Evolutionary conservation across 129 eudicot species (phyloP).

Genomic region (Glebionis coronaria): DNA sequence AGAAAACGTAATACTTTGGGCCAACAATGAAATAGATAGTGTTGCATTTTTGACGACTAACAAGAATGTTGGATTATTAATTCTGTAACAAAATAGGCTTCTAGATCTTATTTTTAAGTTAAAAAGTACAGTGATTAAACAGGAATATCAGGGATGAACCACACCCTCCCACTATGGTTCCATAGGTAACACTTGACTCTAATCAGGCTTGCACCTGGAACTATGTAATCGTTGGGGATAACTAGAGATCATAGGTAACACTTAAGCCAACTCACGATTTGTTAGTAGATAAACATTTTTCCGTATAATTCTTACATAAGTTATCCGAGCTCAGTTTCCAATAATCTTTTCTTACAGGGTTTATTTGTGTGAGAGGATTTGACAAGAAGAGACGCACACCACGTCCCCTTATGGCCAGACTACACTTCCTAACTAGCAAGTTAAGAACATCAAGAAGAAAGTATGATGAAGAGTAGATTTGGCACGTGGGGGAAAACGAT

Average conservation of each 20-base stretch:
- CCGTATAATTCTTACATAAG: too few relatives aligned
- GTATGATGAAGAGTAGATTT: constrained; percentile 24
- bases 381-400: constrained; percentile 66
- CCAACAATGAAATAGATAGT: background rate
- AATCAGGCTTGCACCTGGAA: too few relatives aligned
- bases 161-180: background rate
- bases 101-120: background rate
- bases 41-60: background rate
- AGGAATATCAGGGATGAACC: background rate
- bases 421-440: constrained; percentile 79
- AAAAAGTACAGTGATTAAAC: background rate
- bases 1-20: background rate
- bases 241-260: too few relatives aligned
- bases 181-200: too few relatives aligned
- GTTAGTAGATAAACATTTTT: background rate
- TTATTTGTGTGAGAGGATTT: constrained; percentile 83
- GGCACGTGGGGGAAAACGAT: background rate
- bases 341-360: constrained; percentile 41
- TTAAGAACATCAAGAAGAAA: constrained; percentile 42
- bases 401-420: constrained; percentile 71
- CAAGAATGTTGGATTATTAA: background rate
- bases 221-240: too few relatives aligned
- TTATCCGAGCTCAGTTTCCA: too few relatives aligned
- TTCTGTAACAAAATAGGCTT: background rate
- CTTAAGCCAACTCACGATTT: background rate